Base-by-base conservation (phyloP, 2,329 filamentous ascomycete species). In the Cladosporium colombiae region DNA sequence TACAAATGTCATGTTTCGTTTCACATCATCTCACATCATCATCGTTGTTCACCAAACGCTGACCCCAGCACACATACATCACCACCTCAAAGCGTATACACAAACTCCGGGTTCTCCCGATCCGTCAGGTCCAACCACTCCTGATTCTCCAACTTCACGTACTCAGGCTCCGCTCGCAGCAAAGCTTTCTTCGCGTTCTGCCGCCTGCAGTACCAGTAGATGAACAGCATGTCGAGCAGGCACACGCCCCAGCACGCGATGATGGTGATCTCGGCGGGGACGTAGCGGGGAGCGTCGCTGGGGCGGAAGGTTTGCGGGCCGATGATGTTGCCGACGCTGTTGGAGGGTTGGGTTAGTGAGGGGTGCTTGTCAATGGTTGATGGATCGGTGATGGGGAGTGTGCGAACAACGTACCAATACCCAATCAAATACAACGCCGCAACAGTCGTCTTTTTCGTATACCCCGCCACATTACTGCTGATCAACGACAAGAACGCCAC, bases 81-180 rank as follows among this genome's bases (percentile, higher is more conserved):
- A 8, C 29, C 29, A 31, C 29, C 29, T 31, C 50, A 65, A 31
- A 65, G 35, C 6, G 62, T 35, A 40, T 91, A 91, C 0, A 85
- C 76, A 72, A 91, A 89, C 73, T 90, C 80, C 0, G 78, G 78
- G 61, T 78, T 91, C 79, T 91, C 88, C 64, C 81, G 78, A 72
- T 91, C 88, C 4, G 88, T 90, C 68, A 90, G 75, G 73, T 91
- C 88, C 65, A 81, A 74, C 73, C 74, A 90, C 80, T 90, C 88
- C 75, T 90, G 87, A 68, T 90, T 89, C 74, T 87, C 85, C 63
- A 90, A 68, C 75, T 83, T 87, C 27, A 81, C 79, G 73, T 91
- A 91, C 1, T 80, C 84, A 0, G 86, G 83, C 60, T 79, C 77
- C 1, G 81, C 82, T 50, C 86, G 76, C 18, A 85, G 71, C 8